Evolutionary conservation across 2,329 filamentous ascomycete genomes (phyloP), one percentile per base, ranked within the genome.

Genomic region (Colletotrichum eremochloae): DNA sequence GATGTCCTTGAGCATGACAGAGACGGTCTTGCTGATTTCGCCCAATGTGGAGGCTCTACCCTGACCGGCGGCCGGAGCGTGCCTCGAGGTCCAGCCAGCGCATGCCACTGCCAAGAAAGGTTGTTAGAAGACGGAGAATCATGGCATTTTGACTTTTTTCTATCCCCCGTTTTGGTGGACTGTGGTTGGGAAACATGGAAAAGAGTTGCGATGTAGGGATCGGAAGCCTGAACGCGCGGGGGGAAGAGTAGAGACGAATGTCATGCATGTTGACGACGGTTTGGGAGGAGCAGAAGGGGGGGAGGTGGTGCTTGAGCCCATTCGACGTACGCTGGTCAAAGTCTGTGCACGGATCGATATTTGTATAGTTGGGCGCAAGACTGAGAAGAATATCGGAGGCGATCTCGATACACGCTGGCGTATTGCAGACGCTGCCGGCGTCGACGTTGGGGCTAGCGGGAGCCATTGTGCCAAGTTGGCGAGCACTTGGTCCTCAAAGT

Each of bases 271-370:
- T 5, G 44, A 20, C 8, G 7, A 20, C 42, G 42, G 15, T 15
- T 44, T 44, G 42, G 42, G 5, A 40, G 42, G 52, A 52, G 56
- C 36, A 53, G 31, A 48, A 57, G 42, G 18, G 20, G 24, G 5
- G 11, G 42, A 8, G 29, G 29, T 8, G 29, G 44, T 46, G 7
- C 12, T 55, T 15, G 46, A 50, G 60, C 31, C 52, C 40, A n/a
- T 50, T 31, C 24, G 38, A 69, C 67, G 18, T 62, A 73, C 71
- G 86, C 77, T 90, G 84, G 71, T 93, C 90, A 74, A 94, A 94
- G 76, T 93, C 81, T 24, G 85, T 87, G 76, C 92, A 94, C 5
- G 92, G 88, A 77, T 94, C 90, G 53, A 94, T 82, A 1, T 88
- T 80, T 68, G 88, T 83, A 78, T 92, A 91, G 63, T 90, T 78